Base-by-base conservation (phyloP, 352 stramenopile genomes). In the Thraustochytrium striatum region DNA sequence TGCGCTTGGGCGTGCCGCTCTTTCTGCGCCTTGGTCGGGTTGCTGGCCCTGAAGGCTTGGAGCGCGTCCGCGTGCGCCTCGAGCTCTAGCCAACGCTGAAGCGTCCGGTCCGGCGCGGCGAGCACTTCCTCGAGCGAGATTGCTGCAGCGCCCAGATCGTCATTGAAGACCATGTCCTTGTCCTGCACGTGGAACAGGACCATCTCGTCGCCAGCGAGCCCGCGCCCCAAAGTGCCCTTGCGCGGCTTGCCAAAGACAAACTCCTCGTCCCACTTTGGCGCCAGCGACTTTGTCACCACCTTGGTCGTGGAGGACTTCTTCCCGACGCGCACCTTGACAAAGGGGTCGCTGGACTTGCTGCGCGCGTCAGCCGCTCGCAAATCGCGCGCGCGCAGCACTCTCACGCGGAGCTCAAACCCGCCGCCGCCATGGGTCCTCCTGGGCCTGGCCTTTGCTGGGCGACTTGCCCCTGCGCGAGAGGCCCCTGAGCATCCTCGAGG, bases 91-190 rank as follows among this genome's bases (percentile, higher is more conserved):
- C n/a, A 41, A 3, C 32, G 65, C 21, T 16, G 3, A 8, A 75
- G 44, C 28, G 43, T 32, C 5, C n/a, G 52, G 13, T 39, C 65
- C 16, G 43, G 65, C 16, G 52, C 16, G 9, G 13, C 16, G 3
- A 70, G 3, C 3, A 75, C 52, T 3, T 19, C 16, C n/a, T 7
- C 9, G 30, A 70, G 59, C n/a, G 47, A 32, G 13, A 70, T 32
- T 13, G 25, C 13, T 30, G 30, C 41, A 2, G 39, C 65, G 38
- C 65, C 65, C 5, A 75, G 65, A 28, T 75, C 65, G 38, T 75
- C 65, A 70, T 75, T 75, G 52, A 75, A 75, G 5, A 75, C 65
- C 65, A 61, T 35, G 33, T 75, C 65, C 41, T 61, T 58, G 30
- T 75, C 65, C 2, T 53, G 44, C 9, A 75, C 32, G 39, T 75